Conservation (phyloP, 2,329 filamentous ascomycete genomes). For the Apiospora malaysiana region DNA sequence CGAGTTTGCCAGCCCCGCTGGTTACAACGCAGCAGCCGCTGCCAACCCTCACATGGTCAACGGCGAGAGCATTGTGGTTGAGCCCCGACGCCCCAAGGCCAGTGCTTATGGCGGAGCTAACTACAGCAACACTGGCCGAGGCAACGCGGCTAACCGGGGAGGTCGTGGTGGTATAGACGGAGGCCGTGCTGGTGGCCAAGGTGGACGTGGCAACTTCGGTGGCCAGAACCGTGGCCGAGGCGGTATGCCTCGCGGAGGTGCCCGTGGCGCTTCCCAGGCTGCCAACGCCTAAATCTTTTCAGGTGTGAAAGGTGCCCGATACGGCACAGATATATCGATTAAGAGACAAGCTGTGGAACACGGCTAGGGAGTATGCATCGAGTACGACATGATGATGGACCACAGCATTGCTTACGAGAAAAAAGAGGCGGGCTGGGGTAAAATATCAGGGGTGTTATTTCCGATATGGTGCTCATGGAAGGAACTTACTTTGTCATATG, state of each 20-base stretch:
- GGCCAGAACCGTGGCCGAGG: slow-evolving; percentile 72
- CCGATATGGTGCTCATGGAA: neutral
- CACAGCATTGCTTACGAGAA: neutral
- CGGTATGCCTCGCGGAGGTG: slow-evolving; percentile 65
- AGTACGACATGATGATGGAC: neutral
- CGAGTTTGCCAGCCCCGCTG: slow-evolving; percentile 82
- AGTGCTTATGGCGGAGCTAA: slow-evolving; percentile 73
- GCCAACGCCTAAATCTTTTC: slow-evolving; percentile 54
- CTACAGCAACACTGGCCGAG: slow-evolving; percentile 66
- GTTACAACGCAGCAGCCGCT: slow-evolving; percentile 80
- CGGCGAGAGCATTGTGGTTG: slow-evolving; percentile 82
- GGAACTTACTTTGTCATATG: slow-evolving; percentile 2
- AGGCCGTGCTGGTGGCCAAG: slow-evolving; percentile 65
- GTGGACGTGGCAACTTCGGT: slow-evolving; percentile 71
- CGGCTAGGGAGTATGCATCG: slow-evolving; percentile 5
- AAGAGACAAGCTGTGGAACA: neutral
- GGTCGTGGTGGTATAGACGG: slow-evolving; percentile 70
- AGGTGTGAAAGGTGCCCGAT: neutral
- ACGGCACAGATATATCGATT: neutral
- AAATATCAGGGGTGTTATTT: neutral
- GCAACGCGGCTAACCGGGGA: slow-evolving; percentile 63
- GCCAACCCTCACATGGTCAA: slow-evolving; percentile 88
- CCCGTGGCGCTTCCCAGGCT: slow-evolving; percentile 62
- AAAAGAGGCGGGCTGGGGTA: slow-evolving; percentile 6
- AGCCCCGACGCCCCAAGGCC: slow-evolving; percentile 83